phyloP scores from a whole-genome alignment of 2,329 filamentous ascomycete species.

The Cladosporium sphaerospermum region DNA sequence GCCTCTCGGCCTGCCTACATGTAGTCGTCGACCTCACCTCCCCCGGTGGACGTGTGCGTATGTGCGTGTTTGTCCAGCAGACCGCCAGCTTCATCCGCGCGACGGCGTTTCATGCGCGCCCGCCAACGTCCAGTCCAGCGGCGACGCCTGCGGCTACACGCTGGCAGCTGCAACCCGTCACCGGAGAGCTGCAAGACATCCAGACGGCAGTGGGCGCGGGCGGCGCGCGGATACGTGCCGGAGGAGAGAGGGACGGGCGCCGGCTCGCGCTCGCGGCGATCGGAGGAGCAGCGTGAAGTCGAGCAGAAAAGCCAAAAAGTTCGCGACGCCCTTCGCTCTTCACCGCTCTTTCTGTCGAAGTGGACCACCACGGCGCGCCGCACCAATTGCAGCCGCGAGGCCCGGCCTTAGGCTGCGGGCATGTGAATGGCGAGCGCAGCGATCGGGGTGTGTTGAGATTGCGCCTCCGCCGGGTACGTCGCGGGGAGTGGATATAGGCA shows the following conservation, averaged over 20 bases:
- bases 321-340: neutral
- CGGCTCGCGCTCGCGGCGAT: neutral
- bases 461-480: no score
- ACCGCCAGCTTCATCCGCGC: no score
- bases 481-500: no score
- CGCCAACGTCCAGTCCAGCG: neutral
- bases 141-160: neutral
- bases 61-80: no score
- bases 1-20: no score
- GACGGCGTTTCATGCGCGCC: no score
- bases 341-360: constrained; percentile 9
- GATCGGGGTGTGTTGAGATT: neutral
- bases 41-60: no score
- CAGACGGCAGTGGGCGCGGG: neutral
- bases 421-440: constrained; percentile 1
- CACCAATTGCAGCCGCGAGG: neutral
- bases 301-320: neutral
- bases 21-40: no score
- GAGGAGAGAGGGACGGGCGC: neutral
- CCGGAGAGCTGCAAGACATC: constrained; percentile 11
- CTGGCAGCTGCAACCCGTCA: constrained; percentile 7
- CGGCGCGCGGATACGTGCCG: neutral
- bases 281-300: neutral
- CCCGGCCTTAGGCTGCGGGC: neutral
- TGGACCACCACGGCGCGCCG: neutral